phyloP scores from a whole-genome alignment of 257 asterid species.

The Lithospermum erythrorhizon region DNA sequence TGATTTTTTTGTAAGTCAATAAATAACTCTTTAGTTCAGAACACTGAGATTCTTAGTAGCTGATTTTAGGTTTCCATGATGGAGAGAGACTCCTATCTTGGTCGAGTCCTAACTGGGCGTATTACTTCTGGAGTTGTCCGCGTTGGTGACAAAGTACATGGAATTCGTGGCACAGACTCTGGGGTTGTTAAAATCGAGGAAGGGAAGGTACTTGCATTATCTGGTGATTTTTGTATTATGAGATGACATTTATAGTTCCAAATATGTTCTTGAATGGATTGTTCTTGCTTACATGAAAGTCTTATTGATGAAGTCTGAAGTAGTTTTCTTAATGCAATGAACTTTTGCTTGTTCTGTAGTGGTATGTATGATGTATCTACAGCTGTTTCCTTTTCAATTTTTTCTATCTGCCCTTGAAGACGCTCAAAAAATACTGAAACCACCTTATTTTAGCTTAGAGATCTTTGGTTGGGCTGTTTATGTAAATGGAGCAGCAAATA shows the following conservation, averaged over 20 bases:
- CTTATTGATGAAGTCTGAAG: not conserved
- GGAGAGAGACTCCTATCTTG: slow-evolving; percentile 93
- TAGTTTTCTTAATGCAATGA: not conserved
- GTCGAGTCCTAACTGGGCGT: slow-evolving; percentile 93
- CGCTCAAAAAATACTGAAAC: not conserved
- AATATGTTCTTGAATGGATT: too few species aligned
- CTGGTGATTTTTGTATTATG: too few species aligned
- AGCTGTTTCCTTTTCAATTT: not conserved
- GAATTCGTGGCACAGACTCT: slow-evolving; percentile 60
- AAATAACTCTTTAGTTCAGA: not conserved
- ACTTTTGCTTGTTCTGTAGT: not conserved
- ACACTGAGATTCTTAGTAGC: slow-evolving; percentile 31
- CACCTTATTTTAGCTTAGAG: not conserved
- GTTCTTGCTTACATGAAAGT: too few species aligned
- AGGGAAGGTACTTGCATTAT: slow-evolving; percentile 60
- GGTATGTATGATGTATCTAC: not conserved
- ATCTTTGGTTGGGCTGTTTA: not conserved
- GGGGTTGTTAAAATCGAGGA: slow-evolving; percentile 79
- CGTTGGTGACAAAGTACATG: slow-evolving; percentile 91
- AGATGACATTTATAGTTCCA: slow-evolving; percentile 1
- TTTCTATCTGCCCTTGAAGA: not conserved
- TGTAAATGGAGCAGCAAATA: not conserved
- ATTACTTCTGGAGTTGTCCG: slow-evolving; percentile 66
- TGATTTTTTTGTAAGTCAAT: not conserved
- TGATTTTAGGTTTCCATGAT: slow-evolving; percentile 96